Conservation (phyloP, 805 yeast species). For the Cyberlindnera bimundalis region DNA sequence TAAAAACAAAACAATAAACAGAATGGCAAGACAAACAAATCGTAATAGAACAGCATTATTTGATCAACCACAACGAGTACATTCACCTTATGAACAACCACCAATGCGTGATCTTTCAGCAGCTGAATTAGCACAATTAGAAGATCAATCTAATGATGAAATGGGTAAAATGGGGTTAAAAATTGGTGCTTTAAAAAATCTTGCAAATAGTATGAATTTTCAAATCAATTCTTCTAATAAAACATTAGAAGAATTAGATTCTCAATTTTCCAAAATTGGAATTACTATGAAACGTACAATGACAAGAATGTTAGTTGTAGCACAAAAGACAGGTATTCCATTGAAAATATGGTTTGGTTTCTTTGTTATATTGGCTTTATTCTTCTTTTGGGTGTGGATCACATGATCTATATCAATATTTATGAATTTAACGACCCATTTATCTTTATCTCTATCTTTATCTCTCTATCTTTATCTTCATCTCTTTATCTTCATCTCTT, state of each 20-base stretch:
- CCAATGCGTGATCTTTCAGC: conserved; percentile 43
- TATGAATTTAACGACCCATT: too few species aligned
- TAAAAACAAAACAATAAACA: background rate
- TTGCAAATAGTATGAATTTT: conserved; percentile 58
- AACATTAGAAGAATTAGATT: conserved; percentile 39
- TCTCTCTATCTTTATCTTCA: too few species aligned
- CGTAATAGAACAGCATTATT: conserved; percentile 23
- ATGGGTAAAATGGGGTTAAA: conserved; percentile 51
- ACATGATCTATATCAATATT: background rate
- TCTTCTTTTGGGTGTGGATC: conserved; percentile 52
- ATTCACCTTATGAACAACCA: conserved; percentile 41
- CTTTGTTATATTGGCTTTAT: conserved; percentile 43
- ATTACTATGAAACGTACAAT: conserved; percentile 48
- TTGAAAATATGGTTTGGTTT: conserved; percentile 58
- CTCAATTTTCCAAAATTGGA: conserved; percentile 46
- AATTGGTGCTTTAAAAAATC: conserved; percentile 50
- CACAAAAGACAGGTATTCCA: conserved; percentile 59
- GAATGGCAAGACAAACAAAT: conserved; percentile 11
- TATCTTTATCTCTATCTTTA: too few species aligned
- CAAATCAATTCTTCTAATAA: conserved; percentile 55
- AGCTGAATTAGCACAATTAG: conserved; percentile 53
- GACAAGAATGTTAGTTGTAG: conserved; percentile 59
- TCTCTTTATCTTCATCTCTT: too few species aligned
- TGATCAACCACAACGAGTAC: conserved; percentile 30
- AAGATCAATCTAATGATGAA: conserved; percentile 64